Percentiles rank a stretch among this genome's conserved stretches.
These are phyloP conservation scores for Albifimbria verrucaria DNA, from an alignment of 2,329 filamentous ascomycete genomes.

Conservation along the genomic window DNA sequence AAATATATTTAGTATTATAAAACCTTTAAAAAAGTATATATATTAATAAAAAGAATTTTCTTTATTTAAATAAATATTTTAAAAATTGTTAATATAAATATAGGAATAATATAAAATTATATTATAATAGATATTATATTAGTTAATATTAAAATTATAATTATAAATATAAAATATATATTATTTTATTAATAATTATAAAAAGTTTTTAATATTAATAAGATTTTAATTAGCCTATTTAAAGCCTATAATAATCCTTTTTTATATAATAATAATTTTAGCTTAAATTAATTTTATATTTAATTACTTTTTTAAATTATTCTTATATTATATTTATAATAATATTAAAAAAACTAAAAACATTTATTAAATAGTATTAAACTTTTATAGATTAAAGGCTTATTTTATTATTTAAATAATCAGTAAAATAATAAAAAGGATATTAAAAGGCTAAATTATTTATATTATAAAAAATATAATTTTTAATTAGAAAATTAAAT, in stretches of 20 bases:
- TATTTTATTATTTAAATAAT: neutral
- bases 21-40: no score
- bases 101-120: neutral
- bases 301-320: neutral
- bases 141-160: neutral
- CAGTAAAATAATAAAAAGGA: neutral
- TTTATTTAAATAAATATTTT: neutral
- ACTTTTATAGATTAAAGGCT: neutral
- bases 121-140: neutral
- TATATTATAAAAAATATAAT: conserved; percentile 8
- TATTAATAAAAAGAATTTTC: no score
- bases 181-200: neutral
- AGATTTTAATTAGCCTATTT: neutral
- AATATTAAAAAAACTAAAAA: neutral
- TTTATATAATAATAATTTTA: neutral
- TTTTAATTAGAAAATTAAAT: conserved; percentile 2
- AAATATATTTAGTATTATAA: no score
- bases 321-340: neutral
- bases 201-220: neutral
- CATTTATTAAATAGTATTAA: neutral
- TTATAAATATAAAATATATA: neutral
- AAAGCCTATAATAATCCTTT: neutral
- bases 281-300: no score
- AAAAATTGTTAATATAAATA: neutral
- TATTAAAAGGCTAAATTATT: neutral